These are phyloP conservation scores for Rhodamnia rubescens DNA, from an alignment of 345 rosid genomes.

Conservation along the genomic window DNA sequence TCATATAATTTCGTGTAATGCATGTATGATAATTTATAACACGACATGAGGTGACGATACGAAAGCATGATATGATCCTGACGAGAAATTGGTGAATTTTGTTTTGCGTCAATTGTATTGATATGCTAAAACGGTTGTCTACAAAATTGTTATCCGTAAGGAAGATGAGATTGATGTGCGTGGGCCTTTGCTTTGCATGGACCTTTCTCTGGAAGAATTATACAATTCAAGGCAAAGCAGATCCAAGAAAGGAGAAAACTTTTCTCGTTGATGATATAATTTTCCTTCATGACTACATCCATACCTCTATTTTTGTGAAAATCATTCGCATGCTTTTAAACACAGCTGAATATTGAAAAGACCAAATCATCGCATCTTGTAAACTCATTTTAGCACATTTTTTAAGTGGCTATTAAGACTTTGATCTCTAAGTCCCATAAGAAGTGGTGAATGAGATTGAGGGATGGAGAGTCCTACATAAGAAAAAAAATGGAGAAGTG, in stretches of 20 bases:
- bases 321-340: not conserved
- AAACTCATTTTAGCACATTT: not conserved
- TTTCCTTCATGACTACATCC: not conserved
- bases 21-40: not conserved
- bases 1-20: not conserved
- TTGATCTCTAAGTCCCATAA: too few species aligned
- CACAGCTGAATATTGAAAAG: not conserved
- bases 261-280: not conserved
- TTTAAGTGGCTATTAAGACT: too few species aligned
- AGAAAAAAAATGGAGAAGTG: too few species aligned
- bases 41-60: not conserved
- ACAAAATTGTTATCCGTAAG: not conserved
- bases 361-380: not conserved
- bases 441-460: too few species aligned
- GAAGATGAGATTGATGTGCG: not conserved
- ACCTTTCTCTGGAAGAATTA: not conserved
- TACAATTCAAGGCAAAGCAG: not conserved
- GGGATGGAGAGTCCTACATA: too few species aligned
- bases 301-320: not conserved
- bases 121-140: not conserved
- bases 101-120: not conserved
- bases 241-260: not conserved
- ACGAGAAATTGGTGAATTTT: not conserved
- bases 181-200: not conserved
- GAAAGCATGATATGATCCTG: not conserved